Conservation (phyloP, 768 basidiomycete species). For the Pleurotus citrinopileatus region DNA sequence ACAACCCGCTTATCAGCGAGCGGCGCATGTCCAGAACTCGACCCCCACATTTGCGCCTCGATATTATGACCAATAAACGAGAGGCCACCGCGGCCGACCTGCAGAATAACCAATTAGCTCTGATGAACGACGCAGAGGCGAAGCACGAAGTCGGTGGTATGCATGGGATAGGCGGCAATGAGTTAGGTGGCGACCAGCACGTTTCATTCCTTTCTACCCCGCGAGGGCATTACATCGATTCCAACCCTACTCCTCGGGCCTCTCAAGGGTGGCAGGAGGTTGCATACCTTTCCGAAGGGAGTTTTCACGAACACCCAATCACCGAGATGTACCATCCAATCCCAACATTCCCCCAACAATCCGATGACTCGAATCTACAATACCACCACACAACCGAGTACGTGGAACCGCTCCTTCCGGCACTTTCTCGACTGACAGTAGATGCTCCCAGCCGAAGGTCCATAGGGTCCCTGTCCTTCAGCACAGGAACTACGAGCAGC, state of each 20-base stretch:
- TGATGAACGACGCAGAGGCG: background rate
- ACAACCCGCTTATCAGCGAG: constrained; percentile 20
- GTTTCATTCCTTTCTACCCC: background rate
- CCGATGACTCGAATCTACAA: background rate
- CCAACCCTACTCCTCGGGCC: background rate
- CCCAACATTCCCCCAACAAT: background rate
- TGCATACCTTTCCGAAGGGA: background rate
- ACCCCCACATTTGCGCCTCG: constrained; percentile 27
- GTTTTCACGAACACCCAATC: background rate
- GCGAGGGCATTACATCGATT: background rate
- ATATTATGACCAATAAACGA: constrained; percentile 16
- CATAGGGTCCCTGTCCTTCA: constrained; percentile 1
- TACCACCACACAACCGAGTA: constrained; percentile 3
- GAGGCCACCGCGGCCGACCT: background rate
- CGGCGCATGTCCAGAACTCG: constrained; percentile 24
- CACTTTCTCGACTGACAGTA: background rate
- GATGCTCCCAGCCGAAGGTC: background rate
- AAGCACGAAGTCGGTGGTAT: background rate
- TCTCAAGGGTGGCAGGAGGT: background rate
- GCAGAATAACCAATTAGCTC: background rate
- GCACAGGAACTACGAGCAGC: background rate
- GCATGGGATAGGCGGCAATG: background rate
- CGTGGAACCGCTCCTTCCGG: background rate
- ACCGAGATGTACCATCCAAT: background rate
- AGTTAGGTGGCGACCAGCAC: background rate